Base-by-base conservation (phyloP, 768 basidiomycete genomes). In the Tulasnella sp. region DNA sequence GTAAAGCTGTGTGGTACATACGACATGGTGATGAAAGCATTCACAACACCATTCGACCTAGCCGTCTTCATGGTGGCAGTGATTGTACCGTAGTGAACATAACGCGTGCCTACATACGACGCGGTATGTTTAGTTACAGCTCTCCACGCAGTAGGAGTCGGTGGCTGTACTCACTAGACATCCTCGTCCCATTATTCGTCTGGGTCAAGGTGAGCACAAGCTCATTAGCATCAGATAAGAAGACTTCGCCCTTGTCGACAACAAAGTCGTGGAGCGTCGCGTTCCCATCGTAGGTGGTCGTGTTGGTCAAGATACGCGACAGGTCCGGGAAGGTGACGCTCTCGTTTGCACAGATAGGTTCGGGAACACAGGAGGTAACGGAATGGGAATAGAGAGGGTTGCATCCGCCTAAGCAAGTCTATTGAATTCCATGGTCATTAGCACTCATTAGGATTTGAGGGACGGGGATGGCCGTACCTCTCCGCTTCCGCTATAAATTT, bases 371-470 rank as follows among this genome's bases (percentile, higher is more conserved):
- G 0, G 88, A 88, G 60, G 72, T 71, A 41, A 85, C 70, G 2
- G 77, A 68, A 66, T 82, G 66, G 4, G 89, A 92, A 44, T 50
- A 71, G 29, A 88, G 75, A 19, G 90, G 88, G 67, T 92, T 81
- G 73, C 90, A 93, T n/a, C 90, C 90, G 49, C 86, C 87, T 32
- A 89, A 74, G 68, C 89, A 91, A 69, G 82, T 91, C 9, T 61
- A 83, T 88, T 59, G 26, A 11, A 24, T 4, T 8, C 27, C 23
- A 21, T 32, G 2, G 65, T 19, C 41, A 21, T 41, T 23, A 34
- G 41, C 21, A 13, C 52, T 9, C 47, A 21, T 19, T 11, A 17
- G n/a, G 27, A 15, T 29, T 23, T 19, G 24, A n/a, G 34, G n/a
- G 38, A 27, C 21, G 7, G 43, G 4, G 19, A 19, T 19, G 24